These are phyloP conservation scores for Begonia peltatifolia DNA, from an alignment of 306 rosid genomes.

Conservation along the genomic window DNA sequence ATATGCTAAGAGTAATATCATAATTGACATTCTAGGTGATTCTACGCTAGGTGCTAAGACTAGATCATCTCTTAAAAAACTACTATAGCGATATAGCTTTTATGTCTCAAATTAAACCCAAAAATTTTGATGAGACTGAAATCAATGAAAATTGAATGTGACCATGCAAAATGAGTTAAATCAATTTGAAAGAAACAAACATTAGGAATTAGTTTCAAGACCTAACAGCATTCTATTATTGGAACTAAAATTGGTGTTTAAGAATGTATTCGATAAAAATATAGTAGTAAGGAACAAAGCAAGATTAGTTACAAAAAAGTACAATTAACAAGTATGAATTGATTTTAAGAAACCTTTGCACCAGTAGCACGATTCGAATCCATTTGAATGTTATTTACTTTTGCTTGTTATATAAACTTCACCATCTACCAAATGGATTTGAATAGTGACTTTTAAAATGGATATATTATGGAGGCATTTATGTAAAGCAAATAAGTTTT, in stretches of 20 bases:
- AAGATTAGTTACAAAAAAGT: background rate
- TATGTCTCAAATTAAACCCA: no score
- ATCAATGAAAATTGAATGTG: background rate
- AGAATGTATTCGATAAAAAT: background rate
- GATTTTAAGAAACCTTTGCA: background rate
- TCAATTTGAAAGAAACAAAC: background rate
- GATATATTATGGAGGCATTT: background rate
- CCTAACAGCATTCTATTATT: background rate
- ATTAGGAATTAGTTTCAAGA: background rate
- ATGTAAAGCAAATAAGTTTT: background rate
- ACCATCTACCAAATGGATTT: background rate
- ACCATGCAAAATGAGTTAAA: background rate
- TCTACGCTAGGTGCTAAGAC: no score
- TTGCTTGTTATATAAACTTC: background rate
- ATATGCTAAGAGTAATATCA: no score
- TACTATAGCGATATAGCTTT: no score
- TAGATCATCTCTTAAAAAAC: no score
- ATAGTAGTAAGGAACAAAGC: background rate
- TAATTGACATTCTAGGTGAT: no score
- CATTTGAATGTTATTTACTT: background rate
- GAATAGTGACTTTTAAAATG: background rate
- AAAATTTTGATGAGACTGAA: background rate
- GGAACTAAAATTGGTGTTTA: background rate
- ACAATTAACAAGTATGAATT: background rate
- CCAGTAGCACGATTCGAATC: background rate